A percentile compares a stretch with the other conserved stretches of the same genome.
These are phyloP conservation scores for Pistacia integerrima DNA, from an alignment of 345 rosid species.

Conservation along the genomic window DNA sequence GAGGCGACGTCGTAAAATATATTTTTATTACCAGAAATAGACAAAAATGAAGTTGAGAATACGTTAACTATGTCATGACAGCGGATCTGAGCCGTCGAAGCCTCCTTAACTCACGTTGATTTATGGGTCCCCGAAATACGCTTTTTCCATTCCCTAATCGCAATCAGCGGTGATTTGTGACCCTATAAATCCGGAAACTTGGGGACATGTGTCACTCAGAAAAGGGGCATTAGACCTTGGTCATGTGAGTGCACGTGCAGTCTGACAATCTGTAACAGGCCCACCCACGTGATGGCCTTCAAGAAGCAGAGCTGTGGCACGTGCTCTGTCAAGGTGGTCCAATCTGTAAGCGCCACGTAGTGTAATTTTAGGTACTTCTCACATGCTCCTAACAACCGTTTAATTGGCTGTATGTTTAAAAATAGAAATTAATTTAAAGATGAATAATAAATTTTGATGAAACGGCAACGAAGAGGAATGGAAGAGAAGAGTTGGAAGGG, in stretches of 20 bases:
- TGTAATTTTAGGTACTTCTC: conserved; percentile 16
- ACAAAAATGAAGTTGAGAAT: conserved; percentile 12
- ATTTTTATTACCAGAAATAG: not conserved
- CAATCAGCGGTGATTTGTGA: conserved; percentile 34
- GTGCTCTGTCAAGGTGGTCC: conserved; percentile 29
- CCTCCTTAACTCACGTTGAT: conserved; percentile 21
- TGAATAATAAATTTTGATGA: too few species aligned
- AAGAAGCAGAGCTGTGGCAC: conserved; percentile 14
- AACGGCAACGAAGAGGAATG: not conserved
- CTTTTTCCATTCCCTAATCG: not conserved
- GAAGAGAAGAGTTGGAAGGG: not conserved
- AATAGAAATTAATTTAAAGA: not conserved
- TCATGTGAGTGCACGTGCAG: conserved; percentile 77
- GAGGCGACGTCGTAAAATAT: not conserved
- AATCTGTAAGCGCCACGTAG: conserved; percentile 18
- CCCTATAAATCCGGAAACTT: conserved; percentile 28
- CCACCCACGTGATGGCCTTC: conserved; percentile 54
- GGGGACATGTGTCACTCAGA: conserved; percentile 26
- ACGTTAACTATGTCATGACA: conserved; percentile 16
- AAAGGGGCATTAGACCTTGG: not conserved
- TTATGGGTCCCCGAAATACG: not conserved
- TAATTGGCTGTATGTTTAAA: conserved; percentile 1
- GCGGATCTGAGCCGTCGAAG: conserved; percentile 42
- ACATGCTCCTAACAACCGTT: conserved; percentile 25
- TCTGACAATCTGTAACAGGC: conserved; percentile 35